Evolutionary conservation across 2,329 filamentous ascomycete species (phyloP).

Genomic region (Nigrospora sphaerica): DNA sequence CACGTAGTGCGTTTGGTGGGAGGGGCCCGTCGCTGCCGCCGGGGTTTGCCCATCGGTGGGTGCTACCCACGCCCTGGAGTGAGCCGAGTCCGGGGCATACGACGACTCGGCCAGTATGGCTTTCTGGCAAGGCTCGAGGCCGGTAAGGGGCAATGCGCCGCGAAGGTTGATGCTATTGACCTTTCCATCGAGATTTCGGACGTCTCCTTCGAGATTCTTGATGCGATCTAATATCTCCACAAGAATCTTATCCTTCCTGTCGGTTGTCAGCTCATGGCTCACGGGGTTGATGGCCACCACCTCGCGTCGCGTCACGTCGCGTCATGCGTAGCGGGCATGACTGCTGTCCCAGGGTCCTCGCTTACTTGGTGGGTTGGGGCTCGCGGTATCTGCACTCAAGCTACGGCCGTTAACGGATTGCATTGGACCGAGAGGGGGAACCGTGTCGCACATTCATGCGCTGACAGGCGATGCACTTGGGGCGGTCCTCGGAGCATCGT

Average conservation of each 20-base stretch:
- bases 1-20: constrained; percentile 11
- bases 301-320: too few relatives aligned
- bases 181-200: constrained; percentile 49
- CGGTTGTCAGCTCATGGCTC: constrained; percentile 13
- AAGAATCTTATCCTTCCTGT: constrained; percentile 56
- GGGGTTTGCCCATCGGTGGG: too few relatives aligned
- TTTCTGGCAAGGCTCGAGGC: background rate
- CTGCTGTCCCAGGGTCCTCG: constrained; percentile 9
- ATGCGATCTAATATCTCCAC: constrained; percentile 53
- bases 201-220: constrained; percentile 46
- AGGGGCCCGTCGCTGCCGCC: too few relatives aligned
- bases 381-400: constrained; percentile 55
- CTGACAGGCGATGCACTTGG: constrained; percentile 53
- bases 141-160: constrained; percentile 13
- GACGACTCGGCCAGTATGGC: too few relatives aligned
- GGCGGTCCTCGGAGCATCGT: constrained; percentile 56
- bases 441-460: constrained; percentile 13
- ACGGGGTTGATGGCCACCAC: too few relatives aligned
- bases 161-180: constrained; percentile 35
- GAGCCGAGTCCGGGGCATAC: too few relatives aligned
- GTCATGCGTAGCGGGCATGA: too few relatives aligned
- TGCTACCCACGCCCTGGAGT: too few relatives aligned
- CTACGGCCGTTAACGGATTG: constrained; percentile 11
- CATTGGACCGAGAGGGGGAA: too few relatives aligned
- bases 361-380: constrained; percentile 56